A percentile compares a stretch with the other conserved stretches of the same genome.
These are phyloP conservation scores for Purshia tridentata DNA, from an alignment of 306 rosid species.

Conservation along the genomic window DNA sequence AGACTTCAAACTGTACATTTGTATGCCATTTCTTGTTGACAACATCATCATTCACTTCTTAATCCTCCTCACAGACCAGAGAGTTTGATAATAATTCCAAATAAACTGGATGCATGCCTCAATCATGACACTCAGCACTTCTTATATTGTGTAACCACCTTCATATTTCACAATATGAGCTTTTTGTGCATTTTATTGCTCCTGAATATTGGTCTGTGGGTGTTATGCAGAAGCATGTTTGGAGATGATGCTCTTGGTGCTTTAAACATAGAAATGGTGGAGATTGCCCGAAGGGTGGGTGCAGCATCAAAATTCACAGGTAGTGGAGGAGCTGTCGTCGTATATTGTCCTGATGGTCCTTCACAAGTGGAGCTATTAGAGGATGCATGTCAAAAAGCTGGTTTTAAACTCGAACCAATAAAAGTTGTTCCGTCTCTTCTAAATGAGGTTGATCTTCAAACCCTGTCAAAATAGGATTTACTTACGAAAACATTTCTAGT, in stretches of 20 bases:
- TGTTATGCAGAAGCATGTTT: constrained; percentile 65
- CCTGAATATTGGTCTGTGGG: constrained; percentile 15
- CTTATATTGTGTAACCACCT: background rate
- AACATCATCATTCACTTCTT: background rate
- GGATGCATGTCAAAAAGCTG: constrained; percentile 65
- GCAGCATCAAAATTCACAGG: constrained; percentile 98
- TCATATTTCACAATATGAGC: background rate
- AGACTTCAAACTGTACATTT: background rate
- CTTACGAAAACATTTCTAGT: background rate
- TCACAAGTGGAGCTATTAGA: constrained; percentile 72
- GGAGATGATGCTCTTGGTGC: constrained; percentile 84
- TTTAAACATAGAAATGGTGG: constrained; percentile 83
- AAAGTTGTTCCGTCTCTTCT: constrained; percentile 57
- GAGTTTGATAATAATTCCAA: too few species aligned
- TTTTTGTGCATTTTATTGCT: constrained; percentile 7
- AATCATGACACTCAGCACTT: background rate
- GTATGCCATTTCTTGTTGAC: background rate
- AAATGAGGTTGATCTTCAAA: constrained; percentile 58
- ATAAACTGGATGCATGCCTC: background rate
- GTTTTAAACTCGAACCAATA: constrained; percentile 54
- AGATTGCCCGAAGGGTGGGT: constrained; percentile 77
- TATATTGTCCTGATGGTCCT: constrained; percentile 72
- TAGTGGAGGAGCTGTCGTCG: constrained; percentile 93
- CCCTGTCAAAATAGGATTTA: constrained; percentile 22
- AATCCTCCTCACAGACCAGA: background rate